phyloP scores from a whole-genome alignment of 495 filamentous ascomycete species.

The Alectoria sarmentosa region DNA sequence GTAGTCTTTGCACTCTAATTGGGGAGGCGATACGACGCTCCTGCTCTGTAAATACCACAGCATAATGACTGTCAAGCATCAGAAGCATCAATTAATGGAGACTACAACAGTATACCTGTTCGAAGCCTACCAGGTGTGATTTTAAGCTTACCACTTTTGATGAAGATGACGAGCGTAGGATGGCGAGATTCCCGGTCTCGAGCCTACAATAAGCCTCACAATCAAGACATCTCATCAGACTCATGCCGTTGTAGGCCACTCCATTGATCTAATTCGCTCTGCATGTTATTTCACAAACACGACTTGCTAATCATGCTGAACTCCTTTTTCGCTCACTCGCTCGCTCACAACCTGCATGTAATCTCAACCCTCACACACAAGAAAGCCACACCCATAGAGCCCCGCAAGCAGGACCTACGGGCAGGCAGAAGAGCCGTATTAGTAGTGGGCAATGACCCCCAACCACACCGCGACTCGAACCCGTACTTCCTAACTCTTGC shows the following conservation, averaged over 20 bases:
- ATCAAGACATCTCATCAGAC: background rate
- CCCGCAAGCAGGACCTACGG: background rate
- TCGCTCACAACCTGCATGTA: background rate
- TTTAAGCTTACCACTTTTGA: background rate
- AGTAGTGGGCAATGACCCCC: background rate
- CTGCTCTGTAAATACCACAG: background rate
- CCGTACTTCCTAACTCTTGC: conserved; percentile 4
- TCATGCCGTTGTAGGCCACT: background rate
- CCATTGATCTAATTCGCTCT: background rate
- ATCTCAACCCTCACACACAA: conserved; percentile 1
- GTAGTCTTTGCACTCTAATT: background rate
- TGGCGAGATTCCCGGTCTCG: background rate
- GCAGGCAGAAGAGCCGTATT: background rate
- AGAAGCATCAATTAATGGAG: no score
- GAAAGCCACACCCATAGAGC: background rate
- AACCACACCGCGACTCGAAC: conserved; percentile 4
- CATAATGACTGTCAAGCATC: background rate
- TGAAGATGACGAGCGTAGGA: background rate
- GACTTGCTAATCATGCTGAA: background rate
- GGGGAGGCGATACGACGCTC: background rate
- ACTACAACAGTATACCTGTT: no score
- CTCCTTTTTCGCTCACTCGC: background rate
- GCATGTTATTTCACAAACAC: background rate
- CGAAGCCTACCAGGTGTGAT: no score
- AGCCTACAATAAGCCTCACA: background rate